Percentiles rank a stretch among this genome's conserved stretches.
These are phyloP conservation scores for Aspergillus aculeatus DNA, from an alignment of 2,329 filamentous ascomycete genomes.

Conservation along the genomic window DNA sequence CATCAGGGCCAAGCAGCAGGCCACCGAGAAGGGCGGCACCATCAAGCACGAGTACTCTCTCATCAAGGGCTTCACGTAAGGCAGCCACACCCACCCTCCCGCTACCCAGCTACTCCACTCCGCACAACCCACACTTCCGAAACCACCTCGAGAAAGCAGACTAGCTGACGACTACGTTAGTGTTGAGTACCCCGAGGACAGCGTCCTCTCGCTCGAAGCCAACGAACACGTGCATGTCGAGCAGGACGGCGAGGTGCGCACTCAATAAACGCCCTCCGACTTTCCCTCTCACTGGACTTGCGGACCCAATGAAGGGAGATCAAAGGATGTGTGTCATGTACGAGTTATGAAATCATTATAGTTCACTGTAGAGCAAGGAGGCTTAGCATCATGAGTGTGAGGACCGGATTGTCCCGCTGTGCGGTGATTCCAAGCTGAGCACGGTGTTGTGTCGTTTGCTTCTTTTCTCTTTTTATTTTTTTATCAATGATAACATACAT, in stretches of 20 bases:
- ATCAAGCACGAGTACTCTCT: constrained; percentile 81
- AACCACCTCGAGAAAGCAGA: constrained; percentile 53
- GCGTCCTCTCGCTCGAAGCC: constrained; percentile 63
- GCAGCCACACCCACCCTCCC: constrained; percentile 19
- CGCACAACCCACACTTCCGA: constrained; percentile 41
- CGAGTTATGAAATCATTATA: constrained; percentile 19
- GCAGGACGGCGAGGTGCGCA: constrained; percentile 67
- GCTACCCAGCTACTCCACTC: neutral
- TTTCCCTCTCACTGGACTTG: neutral
- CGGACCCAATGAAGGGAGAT: neutral
- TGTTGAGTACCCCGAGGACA: constrained; percentile 68
- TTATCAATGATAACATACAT: neutral
- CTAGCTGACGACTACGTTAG: constrained; percentile 46
- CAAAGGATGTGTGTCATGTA: constrained; percentile 13
- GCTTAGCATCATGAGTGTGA: neutral
- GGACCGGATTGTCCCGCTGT: constrained; percentile 3
- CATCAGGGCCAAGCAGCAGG: constrained; percentile 71
- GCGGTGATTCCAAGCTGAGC: neutral
- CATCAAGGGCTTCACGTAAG: constrained; percentile 92
- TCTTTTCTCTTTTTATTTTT: neutral
- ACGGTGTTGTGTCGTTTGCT: neutral
- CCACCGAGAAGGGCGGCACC: constrained; percentile 72
- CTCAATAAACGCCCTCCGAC: constrained; percentile 56
- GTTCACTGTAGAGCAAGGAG: constrained; percentile 7
- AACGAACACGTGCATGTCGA: constrained; percentile 79